Conservation (phyloP, 1,139 yeast species). For the Fermentozyma sake region DNA sequence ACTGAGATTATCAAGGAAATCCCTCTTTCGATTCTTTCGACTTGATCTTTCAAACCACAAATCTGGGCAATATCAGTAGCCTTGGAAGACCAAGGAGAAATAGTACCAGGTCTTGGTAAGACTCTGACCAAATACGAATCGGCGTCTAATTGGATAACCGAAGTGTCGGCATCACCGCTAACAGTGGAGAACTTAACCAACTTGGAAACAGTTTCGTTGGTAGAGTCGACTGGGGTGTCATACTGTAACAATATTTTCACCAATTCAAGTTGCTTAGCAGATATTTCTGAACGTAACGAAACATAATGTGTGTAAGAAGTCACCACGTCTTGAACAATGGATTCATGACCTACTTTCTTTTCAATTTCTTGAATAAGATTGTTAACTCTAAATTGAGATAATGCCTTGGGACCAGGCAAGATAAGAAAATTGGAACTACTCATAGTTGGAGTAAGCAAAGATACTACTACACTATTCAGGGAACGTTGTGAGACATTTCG, state of each 20-base stretch:
- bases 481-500: too few relatives aligned
- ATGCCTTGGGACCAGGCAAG: slow-evolving; percentile 86
- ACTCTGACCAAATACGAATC: slow-evolving; percentile 66
- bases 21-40: slow-evolving; percentile 91
- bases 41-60: slow-evolving; percentile 69
- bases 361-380: slow-evolving; percentile 71
- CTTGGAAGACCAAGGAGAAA: slow-evolving; percentile 98
- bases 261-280: slow-evolving; percentile 34
- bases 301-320: slow-evolving; percentile 82
- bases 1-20: slow-evolving; percentile 67
- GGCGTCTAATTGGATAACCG: slow-evolving; percentile 28
- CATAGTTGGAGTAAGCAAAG: too few relatives aligned
- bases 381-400: slow-evolving; percentile 80
- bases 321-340: slow-evolving; percentile 64
- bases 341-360: slow-evolving; percentile 53
- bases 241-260: slow-evolving; percentile 67
- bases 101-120: slow-evolving; percentile 91
- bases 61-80: slow-evolving; percentile 92
- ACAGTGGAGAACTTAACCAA: slow-evolving; percentile 32
- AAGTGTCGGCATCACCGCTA: slow-evolving; percentile 22
- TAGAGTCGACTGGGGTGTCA: slow-evolving; percentile 59
- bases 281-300: slow-evolving; percentile 38
- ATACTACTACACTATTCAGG: too few relatives aligned
- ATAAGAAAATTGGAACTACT: slow-evolving; percentile 51
- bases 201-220: slow-evolving; percentile 45